Evolutionary conservation across 2,329 filamentous ascomycete species (phyloP), one percentile per base, ranked within the genome.

Genomic region (Dothiorella sarmentorum): DNA sequence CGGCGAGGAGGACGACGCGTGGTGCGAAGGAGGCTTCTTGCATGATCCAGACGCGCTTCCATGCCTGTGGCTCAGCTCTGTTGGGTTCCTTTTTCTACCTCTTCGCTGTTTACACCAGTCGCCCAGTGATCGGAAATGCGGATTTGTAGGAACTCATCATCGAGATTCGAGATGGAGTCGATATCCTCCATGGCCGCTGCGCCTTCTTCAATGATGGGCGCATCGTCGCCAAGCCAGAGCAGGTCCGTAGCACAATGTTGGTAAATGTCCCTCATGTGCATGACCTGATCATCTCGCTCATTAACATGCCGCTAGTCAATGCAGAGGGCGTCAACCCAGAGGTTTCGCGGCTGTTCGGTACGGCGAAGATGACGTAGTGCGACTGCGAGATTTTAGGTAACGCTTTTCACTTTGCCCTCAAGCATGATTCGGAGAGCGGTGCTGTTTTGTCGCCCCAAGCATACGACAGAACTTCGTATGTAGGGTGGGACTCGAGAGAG

Each of bases 111-210:
- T n/a, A n/a, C n/a, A n/a, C n/a, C n/a, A n/a, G n/a, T n/a, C n/a
- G n/a, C n/a, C n/a, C n/a, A n/a, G n/a, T n/a, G n/a, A n/a, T n/a
- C n/a, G 13, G 9, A 20, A 15, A n/a, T 2, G 13, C 9, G n/a
- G 7, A 7, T 3, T 20, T 3, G 7, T n/a, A 7, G 3, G 15
- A 35, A 17, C 3, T 26, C 20, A 13, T 27, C 26, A 9, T 43
- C 26, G 5, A 56, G 61, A 33, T 66, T 57, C 3, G 27, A 61
- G 17, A 66, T 60, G 4, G 45, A 43, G n/a, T 65, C 63, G 11
- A 68, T 60, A 17, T 42, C 61, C 7, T 59, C 57, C 33, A 70
- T 64, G 2, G 62, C 64, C n/a, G 59, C 7, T 3, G 5, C 20
- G 31, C 27, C 27, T 2, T 17, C 17, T 56, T 6, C 68, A 37